These are phyloP conservation scores for Claviceps lovelessii DNA, from an alignment of 2,329 filamentous ascomycete genomes.

Conservation along the genomic window DNA sequence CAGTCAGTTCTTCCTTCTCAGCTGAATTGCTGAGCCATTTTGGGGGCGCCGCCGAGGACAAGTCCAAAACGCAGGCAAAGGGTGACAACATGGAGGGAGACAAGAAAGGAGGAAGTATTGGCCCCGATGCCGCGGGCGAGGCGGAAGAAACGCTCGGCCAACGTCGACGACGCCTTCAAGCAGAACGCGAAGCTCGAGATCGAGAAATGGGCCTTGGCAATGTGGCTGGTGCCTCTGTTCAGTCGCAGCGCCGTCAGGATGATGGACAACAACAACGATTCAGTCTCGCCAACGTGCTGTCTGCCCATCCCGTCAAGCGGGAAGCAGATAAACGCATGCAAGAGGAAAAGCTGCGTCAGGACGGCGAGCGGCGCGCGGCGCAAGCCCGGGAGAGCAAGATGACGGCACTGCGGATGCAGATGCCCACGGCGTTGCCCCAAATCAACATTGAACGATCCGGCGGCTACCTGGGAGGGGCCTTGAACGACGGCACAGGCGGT, in stretches of 20 bases:
- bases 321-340: constrained; percentile 26
- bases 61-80: not conserved
- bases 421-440: constrained; percentile 28
- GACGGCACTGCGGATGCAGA: constrained; percentile 32
- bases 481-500: constrained; percentile 38
- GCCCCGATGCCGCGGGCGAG: not conserved
- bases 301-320: constrained; percentile 24
- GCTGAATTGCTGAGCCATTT: constrained; percentile 54
- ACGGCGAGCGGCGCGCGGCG: constrained; percentile 26
- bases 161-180: constrained; percentile 58
- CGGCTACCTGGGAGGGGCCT: constrained; percentile 37
- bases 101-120: not conserved
- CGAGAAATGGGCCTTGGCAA: constrained; percentile 33
- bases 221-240: constrained; percentile 7
- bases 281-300: constrained; percentile 46
- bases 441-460: constrained; percentile 22
- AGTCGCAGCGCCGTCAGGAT: constrained; percentile 10
- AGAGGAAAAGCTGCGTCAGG: constrained; percentile 26
- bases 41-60: constrained; percentile 22
- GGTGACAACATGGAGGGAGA: not conserved
- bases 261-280: constrained; percentile 26
- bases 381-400: constrained; percentile 34
- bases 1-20: constrained; percentile 53
- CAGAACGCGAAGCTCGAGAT: constrained; percentile 49
- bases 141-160: constrained; percentile 71